These are phyloP conservation scores for Aspergillus asperescens DNA, from an alignment of 495 filamentous ascomycete genomes.

Conservation along the genomic window DNA sequence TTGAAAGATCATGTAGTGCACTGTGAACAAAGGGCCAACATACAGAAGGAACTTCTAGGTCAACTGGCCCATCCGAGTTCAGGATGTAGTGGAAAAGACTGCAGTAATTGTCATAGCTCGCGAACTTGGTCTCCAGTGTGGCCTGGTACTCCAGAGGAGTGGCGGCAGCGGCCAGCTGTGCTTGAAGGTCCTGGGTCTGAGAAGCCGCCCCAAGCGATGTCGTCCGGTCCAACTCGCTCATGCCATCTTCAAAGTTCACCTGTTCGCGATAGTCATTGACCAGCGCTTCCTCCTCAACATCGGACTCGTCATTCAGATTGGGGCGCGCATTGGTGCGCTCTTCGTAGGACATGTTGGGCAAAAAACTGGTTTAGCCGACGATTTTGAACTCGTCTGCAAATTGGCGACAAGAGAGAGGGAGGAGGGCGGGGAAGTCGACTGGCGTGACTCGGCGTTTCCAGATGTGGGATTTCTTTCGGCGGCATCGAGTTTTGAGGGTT, in stretches of 20 bases:
- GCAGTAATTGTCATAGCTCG: conserved; percentile 99
- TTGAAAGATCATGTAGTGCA: not conserved
- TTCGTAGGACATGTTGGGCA: conserved; percentile 44
- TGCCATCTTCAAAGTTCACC: conserved; percentile 80
- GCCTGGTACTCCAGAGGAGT: conserved; percentile 94
- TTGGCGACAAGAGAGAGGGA: conserved; percentile 21
- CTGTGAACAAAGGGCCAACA: conserved; percentile 28
- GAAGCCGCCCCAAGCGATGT: conserved; percentile 45
- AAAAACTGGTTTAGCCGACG: conserved; percentile 15
- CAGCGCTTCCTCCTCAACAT: conserved; percentile 89
- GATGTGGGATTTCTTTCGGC: conserved; percentile 42
- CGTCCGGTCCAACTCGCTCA: conserved; percentile 69
- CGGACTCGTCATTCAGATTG: conserved; percentile 70
- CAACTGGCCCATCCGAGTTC: conserved; percentile 96
- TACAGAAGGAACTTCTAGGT: conserved; percentile 92
- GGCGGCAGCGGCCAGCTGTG: conserved; percentile 80
- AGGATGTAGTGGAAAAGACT: conserved; percentile 97
- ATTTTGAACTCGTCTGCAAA: conserved; percentile 20
- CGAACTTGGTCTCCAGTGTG: conserved; percentile 88
- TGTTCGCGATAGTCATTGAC: conserved; percentile 93
- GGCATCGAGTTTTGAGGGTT: conserved; percentile 50
- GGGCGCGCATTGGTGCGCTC: conserved; percentile 48
- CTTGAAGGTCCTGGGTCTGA: conserved; percentile 76
- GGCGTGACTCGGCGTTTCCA: conserved; percentile 32
- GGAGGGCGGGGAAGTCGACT: conserved; percentile 28